Conservation (phyloP, 768 basidiomycete genomes). For the Sutorius australiensis region DNA sequence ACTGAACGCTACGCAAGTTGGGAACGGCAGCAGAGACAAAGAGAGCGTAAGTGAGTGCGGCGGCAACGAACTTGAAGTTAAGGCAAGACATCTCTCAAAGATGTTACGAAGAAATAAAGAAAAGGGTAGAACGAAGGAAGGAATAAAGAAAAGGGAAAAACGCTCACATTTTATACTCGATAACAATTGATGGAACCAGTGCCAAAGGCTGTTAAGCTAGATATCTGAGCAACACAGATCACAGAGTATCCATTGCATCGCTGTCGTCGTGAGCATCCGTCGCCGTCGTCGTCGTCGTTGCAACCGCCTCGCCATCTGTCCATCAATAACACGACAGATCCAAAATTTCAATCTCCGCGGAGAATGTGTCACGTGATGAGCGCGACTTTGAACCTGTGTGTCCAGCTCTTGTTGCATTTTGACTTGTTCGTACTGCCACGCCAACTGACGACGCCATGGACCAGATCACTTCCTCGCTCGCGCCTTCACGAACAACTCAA, state of each 20-base stretch:
- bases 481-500: constrained; percentile 50
- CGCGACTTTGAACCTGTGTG: constrained; percentile 23
- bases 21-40: constrained; percentile 20
- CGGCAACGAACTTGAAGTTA: constrained; percentile 13
- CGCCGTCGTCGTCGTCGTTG: no score
- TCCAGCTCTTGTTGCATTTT: neutral
- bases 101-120: constrained; percentile 2
- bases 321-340: no score
- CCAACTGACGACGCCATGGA: constrained; percentile 50
- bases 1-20: constrained; percentile 14
- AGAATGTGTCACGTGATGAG: constrained; percentile 23
- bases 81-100: constrained; percentile 17
- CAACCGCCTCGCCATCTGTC: no score
- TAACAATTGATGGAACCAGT: constrained; percentile 1
- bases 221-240: no score
- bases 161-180: neutral
- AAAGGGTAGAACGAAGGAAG: neutral
- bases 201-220: no score
- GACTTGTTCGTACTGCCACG: constrained; percentile 13
- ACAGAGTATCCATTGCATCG: no score
- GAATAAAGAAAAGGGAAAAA: neutral
- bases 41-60: constrained; percentile 13
- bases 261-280: no score
- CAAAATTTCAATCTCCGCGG: neutral
- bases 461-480: constrained; percentile 62